A percentile compares a stretch with the other conserved stretches of the same genome.
These are phyloP conservation scores for Durotheca rogersii DNA, from an alignment of 495 filamentous ascomycete genomes.

Conservation along the genomic window DNA sequence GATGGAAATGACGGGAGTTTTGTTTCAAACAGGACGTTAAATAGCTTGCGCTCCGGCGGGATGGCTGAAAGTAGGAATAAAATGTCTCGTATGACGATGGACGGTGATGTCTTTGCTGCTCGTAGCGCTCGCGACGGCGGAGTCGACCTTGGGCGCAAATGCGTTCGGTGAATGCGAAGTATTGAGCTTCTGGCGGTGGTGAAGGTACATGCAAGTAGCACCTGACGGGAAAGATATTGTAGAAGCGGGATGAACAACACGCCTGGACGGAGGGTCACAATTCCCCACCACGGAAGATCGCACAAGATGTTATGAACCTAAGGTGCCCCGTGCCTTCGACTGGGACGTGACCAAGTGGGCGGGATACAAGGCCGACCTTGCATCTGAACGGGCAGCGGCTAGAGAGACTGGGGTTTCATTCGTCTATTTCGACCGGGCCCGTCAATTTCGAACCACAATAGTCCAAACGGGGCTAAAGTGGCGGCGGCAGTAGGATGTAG, in stretches of 20 bases:
- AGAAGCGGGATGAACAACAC: constrained; percentile 39
- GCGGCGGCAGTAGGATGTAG: constrained; percentile 1
- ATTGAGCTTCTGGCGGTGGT: constrained; percentile 35
- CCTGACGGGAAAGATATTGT: constrained; percentile 27
- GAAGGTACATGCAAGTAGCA: constrained; percentile 34
- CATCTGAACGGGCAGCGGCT: constrained; percentile 46
- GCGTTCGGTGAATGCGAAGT: constrained; percentile 35
- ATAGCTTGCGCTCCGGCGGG: constrained; percentile 41
- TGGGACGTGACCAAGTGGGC: constrained; percentile 39
- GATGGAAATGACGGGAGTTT: constrained; percentile 29
- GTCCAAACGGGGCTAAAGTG: constrained; percentile 24
- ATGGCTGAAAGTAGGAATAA: constrained; percentile 45
- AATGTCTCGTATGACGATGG: constrained; percentile 50
- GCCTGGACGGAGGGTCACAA: constrained; percentile 39
- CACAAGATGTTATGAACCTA: constrained; percentile 40
- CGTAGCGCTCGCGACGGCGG: constrained; percentile 36
- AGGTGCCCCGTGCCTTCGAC: constrained; percentile 41
- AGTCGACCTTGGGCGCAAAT: constrained; percentile 34
- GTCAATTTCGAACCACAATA: constrained; percentile 33
- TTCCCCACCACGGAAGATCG: constrained; percentile 43
- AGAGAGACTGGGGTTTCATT: constrained; percentile 47
- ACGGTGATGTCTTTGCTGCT: constrained; percentile 31
- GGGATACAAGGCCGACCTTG: constrained; percentile 43
- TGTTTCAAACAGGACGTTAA: constrained; percentile 37
- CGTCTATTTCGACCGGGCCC: constrained; percentile 35